Evolutionary conservation across 352 stramenopile genomes (phyloP).

Genomic region (Thalassiosira mediterranea): DNA sequence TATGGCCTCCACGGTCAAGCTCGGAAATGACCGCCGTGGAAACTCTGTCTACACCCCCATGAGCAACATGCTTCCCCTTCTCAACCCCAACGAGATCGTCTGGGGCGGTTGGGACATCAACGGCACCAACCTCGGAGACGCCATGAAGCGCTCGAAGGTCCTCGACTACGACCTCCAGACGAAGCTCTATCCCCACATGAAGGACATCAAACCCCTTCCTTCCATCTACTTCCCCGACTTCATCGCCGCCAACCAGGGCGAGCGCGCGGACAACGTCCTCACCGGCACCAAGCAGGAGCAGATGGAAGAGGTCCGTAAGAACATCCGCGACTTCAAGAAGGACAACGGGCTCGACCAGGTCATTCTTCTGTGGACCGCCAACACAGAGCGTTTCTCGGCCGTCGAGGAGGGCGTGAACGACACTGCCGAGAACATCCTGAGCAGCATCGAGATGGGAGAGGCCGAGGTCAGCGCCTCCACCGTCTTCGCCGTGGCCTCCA

Average conservation of each 20-base stretch:
- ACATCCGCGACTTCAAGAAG: conserved; percentile 97
- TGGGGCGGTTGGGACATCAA: conserved; percentile 99
- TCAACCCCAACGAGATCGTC: conserved; percentile 97
- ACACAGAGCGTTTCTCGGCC: conserved; percentile 98
- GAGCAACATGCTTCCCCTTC: conserved; percentile 96
- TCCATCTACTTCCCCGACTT: conserved; percentile 99
- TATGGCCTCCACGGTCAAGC: conserved; percentile 94
- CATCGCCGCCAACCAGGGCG: conserved; percentile 98
- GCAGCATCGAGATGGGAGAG: conserved; percentile 94
- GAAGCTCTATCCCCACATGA: conserved; percentile 95
- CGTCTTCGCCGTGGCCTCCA: conserved; percentile 97
- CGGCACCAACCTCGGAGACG: conserved; percentile 93
- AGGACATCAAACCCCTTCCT: conserved; percentile 94
- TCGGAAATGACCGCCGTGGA: conserved; percentile 91
- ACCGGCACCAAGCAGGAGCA: conserved; percentile 96
- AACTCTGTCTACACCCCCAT: conserved; percentile 97
- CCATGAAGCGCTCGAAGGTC: conserved; percentile 95
- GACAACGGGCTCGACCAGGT: conserved; percentile 96
- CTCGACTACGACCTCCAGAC: conserved; percentile 97
- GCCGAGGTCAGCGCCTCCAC: conserved; percentile 94
- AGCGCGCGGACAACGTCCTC: conserved; percentile 97
- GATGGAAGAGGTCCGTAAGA: conserved; percentile 88
- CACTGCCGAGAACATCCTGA: conserved; percentile 95
- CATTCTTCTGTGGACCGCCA: conserved; percentile 99
- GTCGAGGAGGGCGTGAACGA: conserved; percentile 98